phyloP scores from a whole-genome alignment of 2,329 filamentous ascomycete species.

The Chrysoporthe austroafricana region DNA sequence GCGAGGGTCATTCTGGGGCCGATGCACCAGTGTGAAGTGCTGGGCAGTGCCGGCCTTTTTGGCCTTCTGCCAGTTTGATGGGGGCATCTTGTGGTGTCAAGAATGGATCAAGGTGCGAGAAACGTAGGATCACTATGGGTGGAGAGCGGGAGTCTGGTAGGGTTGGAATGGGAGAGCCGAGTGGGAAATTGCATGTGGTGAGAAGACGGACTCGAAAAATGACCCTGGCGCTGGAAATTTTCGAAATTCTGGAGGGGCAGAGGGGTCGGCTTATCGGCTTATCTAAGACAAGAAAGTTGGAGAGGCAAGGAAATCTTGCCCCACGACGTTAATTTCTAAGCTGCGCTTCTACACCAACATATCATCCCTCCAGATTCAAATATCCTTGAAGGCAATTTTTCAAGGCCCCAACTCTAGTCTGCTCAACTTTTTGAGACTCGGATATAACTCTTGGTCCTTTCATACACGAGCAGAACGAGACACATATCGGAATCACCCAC shows the following conservation, averaged over 20 bases:
- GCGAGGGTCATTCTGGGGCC: constrained; percentile 94
- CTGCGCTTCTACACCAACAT: constrained; percentile 18
- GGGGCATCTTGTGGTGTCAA: constrained; percentile 29
- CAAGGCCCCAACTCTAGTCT: not conserved
- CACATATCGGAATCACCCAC: constrained; percentile 34
- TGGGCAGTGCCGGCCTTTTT: constrained; percentile 79
- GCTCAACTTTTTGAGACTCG: not conserved
- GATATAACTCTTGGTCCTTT: too few species aligned
- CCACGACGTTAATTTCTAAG: constrained; percentile 34
- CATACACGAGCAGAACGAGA: not conserved
- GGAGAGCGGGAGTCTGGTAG: not conserved
- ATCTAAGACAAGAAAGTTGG: constrained; percentile 21
- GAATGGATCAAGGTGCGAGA: not conserved
- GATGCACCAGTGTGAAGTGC: constrained; percentile 92
- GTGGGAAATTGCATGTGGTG: not conserved
- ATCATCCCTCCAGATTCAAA: constrained; percentile 7
- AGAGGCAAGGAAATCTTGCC: constrained; percentile 31
- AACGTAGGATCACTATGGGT: not conserved
- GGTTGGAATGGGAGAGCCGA: not conserved
- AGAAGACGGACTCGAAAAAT: not conserved
- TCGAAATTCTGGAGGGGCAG: constrained; percentile 7
- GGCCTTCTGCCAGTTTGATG: constrained; percentile 40
- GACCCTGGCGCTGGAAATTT: constrained; percentile 18
- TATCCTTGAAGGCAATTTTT: not conserved
- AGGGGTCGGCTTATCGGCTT: constrained; percentile 14